Evolutionary conservation across 2,329 filamentous ascomycete genomes (phyloP).

Genomic region (Aureobasidium sp.): DNA sequence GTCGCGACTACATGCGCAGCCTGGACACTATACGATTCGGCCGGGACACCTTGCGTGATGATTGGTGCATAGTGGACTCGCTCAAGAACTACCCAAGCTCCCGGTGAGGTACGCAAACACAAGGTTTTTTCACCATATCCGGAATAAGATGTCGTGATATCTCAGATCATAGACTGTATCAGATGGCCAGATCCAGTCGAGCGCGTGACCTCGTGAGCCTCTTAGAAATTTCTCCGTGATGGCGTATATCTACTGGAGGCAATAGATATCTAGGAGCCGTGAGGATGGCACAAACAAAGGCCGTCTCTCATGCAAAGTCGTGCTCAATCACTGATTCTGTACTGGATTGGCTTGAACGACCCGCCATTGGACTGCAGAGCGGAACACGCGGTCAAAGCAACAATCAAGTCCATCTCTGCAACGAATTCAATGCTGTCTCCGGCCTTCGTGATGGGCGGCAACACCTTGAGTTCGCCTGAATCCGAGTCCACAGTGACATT

Average conservation of each 20-base stretch:
- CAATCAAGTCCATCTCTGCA: conserved; percentile 25
- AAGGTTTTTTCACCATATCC: too few species aligned
- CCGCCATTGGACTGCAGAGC: conserved; percentile 23
- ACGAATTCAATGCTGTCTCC: conserved; percentile 24
- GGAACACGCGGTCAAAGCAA: conserved; percentile 24
- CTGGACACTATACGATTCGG: too few species aligned
- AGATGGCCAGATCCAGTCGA: not conserved
- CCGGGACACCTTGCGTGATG: too few species aligned
- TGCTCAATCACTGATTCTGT: conserved; percentile 12
- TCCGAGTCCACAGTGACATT: conserved; percentile 23
- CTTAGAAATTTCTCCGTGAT: not conserved
- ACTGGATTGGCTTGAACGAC: conserved; percentile 22
- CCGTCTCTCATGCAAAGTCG: not conserved
- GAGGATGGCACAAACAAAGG: too few species aligned
- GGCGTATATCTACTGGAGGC: too few species aligned
- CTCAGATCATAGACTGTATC: too few species aligned
- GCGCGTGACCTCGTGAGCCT: not conserved
- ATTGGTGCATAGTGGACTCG: too few species aligned
- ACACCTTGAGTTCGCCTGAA: conserved; percentile 22
- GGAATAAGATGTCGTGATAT: too few species aligned
- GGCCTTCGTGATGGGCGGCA: conserved; percentile 22
- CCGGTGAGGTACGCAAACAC: too few species aligned
- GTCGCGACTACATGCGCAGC: too few species aligned
- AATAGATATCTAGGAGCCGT: too few species aligned
- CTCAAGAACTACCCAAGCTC: too few species aligned